These are phyloP conservation scores for Starmerella bombicola DNA, from an alignment of 805 yeast genomes.

Conservation along the genomic window DNA sequence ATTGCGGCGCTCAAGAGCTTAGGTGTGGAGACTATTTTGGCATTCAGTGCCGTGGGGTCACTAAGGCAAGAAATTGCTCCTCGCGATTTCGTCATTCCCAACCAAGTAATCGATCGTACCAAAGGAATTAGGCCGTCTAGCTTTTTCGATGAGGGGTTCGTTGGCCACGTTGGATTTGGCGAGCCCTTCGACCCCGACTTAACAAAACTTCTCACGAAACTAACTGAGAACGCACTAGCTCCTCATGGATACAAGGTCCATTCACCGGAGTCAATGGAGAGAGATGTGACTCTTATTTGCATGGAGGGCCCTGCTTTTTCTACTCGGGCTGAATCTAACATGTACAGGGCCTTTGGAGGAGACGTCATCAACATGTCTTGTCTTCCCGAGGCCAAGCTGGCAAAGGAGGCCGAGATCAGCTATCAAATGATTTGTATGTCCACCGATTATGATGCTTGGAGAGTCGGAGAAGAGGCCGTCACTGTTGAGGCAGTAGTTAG, in stretches of 20 bases:
- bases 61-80: constrained; percentile 81
- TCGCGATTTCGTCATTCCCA: constrained; percentile 92
- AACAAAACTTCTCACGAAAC: constrained; percentile 49
- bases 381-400: constrained; percentile 92
- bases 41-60: constrained; percentile 94
- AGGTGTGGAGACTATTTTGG: constrained; percentile 78
- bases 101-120: constrained; percentile 92
- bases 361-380: constrained; percentile 94
- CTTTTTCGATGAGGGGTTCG: constrained; percentile 83
- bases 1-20: constrained; percentile 85
- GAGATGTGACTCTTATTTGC: constrained; percentile 68
- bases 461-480: constrained; percentile 86
- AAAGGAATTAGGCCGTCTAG: constrained; percentile 87
- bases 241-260: constrained; percentile 48
- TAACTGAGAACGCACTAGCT: constrained; percentile 12
- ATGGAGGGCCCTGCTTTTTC: constrained; percentile 99
- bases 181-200: constrained; percentile 82
- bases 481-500: constrained; percentile 96
- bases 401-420: constrained; percentile 92
- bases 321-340: constrained; percentile 86
- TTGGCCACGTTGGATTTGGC: constrained; percentile 95
- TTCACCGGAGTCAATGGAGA: constrained; percentile 45
- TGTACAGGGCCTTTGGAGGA: constrained; percentile 84
- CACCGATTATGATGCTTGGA: constrained; percentile 98
- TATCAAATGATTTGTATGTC: constrained; percentile 99